Evolutionary conservation across 768 basidiomycete genomes (phyloP).

Genomic region (Ramaria sp.): DNA sequence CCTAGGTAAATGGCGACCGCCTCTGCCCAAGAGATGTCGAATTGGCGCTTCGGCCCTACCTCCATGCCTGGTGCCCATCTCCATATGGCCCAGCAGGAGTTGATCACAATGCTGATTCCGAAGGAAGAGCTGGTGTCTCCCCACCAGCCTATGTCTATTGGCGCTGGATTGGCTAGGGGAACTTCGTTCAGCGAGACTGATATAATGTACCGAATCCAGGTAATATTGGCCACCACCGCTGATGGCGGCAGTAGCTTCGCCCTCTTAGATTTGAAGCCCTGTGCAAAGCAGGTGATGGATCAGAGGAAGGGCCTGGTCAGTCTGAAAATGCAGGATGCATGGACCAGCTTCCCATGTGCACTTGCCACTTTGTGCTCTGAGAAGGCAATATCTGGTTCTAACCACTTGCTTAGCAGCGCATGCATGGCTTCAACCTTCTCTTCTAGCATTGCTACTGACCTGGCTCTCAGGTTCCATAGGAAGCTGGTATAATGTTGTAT

Average conservation of each 20-base stretch:
- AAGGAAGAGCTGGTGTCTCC: too few species aligned
- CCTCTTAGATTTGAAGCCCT: too few species aligned
- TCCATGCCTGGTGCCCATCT: slow-evolving; percentile 17
- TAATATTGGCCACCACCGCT: slow-evolving; percentile 13
- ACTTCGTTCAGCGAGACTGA: slow-evolving; percentile 1
- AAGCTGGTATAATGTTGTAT: slow-evolving; percentile 19
- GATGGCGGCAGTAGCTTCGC: slow-evolving; percentile 10
- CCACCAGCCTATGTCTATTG: slow-evolving; percentile 24
- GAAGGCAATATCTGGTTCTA: too few species aligned
- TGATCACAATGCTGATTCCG: slow-evolving; percentile 24
- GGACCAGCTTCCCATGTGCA: slow-evolving; percentile 24
- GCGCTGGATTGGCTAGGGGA: slow-evolving; percentile 1
- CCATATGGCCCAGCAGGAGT: slow-evolving; percentile 15
- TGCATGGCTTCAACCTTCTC: slow-evolving; percentile 17
- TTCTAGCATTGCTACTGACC: slow-evolving; percentile 18
- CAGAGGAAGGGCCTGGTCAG: too few species aligned
- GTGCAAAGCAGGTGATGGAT: too few species aligned
- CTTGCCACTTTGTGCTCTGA: slow-evolving; percentile 15
- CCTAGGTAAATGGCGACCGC: slow-evolving; percentile 28
- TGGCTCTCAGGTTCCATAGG: too few species aligned
- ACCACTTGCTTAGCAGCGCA: slow-evolving; percentile 11
- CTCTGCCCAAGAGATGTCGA: too few species aligned
- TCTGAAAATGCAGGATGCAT: too few species aligned
- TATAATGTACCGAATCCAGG: slow-evolving; percentile 11
- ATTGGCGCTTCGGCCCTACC: slow-evolving; percentile 22